phyloP scores from a whole-genome alignment of 306 rosid genomes.

The Trichosanthes cucumerina region DNA sequence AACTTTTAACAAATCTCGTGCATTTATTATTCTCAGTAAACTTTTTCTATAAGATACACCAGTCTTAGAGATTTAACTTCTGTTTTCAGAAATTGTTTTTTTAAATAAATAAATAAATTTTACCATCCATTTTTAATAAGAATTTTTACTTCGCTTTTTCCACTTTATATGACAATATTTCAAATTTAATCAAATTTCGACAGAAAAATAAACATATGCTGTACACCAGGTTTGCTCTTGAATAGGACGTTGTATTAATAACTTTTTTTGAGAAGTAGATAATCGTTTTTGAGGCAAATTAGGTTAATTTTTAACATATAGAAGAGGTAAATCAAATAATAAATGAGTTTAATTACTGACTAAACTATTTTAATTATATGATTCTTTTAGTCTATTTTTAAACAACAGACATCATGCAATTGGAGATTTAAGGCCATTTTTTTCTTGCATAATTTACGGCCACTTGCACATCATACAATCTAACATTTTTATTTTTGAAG shows the following conservation, averaged over 20 bases:
- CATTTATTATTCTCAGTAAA: not conserved
- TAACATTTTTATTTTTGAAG: not conserved
- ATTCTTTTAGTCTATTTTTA: not conserved
- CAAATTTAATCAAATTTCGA: not conserved
- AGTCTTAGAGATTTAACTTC: not conserved
- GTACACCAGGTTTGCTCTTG: not conserved
- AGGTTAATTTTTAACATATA: not conserved
- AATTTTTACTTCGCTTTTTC: not conserved
- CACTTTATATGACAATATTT: not conserved
- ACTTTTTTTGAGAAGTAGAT: not conserved
- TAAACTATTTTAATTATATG: not conserved
- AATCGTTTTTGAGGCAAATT: not conserved
- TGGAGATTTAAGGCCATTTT: not conserved
- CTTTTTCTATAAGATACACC: not conserved
- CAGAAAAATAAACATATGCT: not conserved
- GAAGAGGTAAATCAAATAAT: not conserved
- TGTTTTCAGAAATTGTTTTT: not conserved
- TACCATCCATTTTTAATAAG: not conserved
- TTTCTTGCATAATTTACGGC: too few species aligned
- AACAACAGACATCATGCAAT: not conserved
- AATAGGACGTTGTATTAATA: not conserved
- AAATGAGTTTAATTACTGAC: not conserved
- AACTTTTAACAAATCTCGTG: not conserved
- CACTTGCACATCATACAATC: not conserved
- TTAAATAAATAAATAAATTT: not conserved